These are phyloP conservation scores for Xylaria curta DNA, from an alignment of 495 filamentous ascomycete species.

Conservation along the genomic window DNA sequence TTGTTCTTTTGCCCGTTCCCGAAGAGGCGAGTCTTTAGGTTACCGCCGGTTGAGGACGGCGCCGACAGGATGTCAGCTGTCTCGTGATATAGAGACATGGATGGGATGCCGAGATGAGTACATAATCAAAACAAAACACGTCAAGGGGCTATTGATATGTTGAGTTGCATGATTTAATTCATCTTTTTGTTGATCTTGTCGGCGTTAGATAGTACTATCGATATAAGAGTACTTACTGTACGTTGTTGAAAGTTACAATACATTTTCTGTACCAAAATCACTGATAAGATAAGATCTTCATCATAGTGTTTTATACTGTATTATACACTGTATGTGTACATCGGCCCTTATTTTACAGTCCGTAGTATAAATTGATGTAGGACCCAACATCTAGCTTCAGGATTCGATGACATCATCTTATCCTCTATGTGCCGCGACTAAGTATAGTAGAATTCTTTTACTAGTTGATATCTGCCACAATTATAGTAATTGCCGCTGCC, in stretches of 20 bases:
- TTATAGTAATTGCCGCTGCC: too few relatives aligned
- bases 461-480: not conserved
- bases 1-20: slow-evolving; percentile 61
- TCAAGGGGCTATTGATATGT: not conserved
- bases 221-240: not conserved
- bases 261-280: not conserved
- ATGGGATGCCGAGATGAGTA: not conserved
- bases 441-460: not conserved
- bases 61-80: slow-evolving; percentile 74
- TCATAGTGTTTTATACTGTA: not conserved
- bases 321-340: not conserved
- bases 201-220: not conserved
- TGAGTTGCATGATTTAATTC: not conserved
- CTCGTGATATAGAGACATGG: slow-evolving; percentile 96
- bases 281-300: slow-evolving; percentile 14
- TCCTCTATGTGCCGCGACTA: not conserved
- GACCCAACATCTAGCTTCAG: not conserved
- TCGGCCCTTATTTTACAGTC: not conserved
- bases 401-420: not conserved
- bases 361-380: too few relatives aligned
- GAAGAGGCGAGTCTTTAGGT: slow-evolving; percentile 84
- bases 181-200: not conserved
- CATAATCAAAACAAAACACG: slow-evolving; percentile 16
- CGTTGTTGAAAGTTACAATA: not conserved
- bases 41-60: slow-evolving; percentile 66